Evolutionary conservation across 768 basidiomycete genomes (phyloP).

Genomic region (Chiua virens): DNA sequence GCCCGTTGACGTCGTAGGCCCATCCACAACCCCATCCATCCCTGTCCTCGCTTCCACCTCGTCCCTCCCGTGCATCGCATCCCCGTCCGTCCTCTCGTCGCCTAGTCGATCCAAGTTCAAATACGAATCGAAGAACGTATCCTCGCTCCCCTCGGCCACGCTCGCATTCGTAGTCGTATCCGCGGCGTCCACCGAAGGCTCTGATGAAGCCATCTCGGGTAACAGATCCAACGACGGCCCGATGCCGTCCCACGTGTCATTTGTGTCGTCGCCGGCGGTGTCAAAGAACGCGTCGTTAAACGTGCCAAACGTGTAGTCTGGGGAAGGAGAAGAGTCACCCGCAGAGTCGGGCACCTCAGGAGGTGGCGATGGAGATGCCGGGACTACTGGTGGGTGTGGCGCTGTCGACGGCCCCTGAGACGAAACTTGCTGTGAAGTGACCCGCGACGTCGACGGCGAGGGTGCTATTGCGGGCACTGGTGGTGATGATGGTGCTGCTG

Average conservation of each 20-base stretch:
- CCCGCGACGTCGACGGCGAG: neutral
- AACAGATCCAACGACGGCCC: slow-evolving; percentile 6
- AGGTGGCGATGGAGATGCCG: slow-evolving; percentile 1
- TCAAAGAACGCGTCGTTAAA: slow-evolving; percentile 15
- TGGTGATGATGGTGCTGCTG: neutral
- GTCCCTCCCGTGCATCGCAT: neutral
- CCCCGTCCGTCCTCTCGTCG: neutral
- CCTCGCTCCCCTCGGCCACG: slow-evolving; percentile 5
- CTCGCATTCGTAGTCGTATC: neutral
- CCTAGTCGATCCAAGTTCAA: slow-evolving; percentile 20
- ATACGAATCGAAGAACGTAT: slow-evolving; percentile 22
- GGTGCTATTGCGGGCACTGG: too few species aligned
- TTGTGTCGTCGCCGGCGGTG: neutral
- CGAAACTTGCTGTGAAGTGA: too few species aligned
- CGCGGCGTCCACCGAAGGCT: neutral
- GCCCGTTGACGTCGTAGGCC: neutral
- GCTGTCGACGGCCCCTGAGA: neutral
- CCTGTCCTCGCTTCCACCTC: neutral
- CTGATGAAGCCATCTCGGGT: neutral
- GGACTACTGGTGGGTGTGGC: neutral
- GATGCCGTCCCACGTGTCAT: slow-evolving; percentile 5
- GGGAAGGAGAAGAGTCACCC: too few species aligned
- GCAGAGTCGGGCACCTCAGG: neutral
- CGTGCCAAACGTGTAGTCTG: slow-evolving; percentile 6
- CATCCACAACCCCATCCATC: neutral